Conservation (phyloP, 2,329 filamentous ascomycete species). For the Aspergillus sp. region DNA sequence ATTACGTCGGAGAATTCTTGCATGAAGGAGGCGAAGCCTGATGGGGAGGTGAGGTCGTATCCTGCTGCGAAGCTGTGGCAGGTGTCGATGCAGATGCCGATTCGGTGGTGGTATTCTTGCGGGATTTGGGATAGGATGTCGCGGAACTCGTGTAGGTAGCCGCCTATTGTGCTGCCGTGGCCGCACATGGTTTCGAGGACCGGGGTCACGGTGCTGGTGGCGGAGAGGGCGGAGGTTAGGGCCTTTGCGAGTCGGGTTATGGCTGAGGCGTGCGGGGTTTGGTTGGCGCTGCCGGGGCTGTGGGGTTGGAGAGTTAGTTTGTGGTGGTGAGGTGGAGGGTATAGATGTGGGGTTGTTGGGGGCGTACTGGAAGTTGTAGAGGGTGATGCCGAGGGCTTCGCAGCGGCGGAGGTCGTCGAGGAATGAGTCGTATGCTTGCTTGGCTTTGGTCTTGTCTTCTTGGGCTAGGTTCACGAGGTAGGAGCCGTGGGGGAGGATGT, state of each 20-base stretch:
- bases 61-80: slow-evolving; percentile 95
- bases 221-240: slow-evolving; percentile 78
- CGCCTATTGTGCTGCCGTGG: slow-evolving; percentile 81
- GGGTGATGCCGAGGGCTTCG: slow-evolving; percentile 76
- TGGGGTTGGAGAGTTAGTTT: not conserved
- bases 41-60: slow-evolving; percentile 79
- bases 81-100: slow-evolving; percentile 95
- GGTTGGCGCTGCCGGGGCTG: slow-evolving; percentile 75
- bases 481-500: slow-evolving; percentile 87
- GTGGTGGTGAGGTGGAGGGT: not conserved
- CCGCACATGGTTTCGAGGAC: slow-evolving; percentile 96
- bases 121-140: slow-evolving; percentile 76
- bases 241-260: slow-evolving; percentile 77
- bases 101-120: slow-evolving; percentile 72
- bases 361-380: slow-evolving; percentile 90
- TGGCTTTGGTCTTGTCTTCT: slow-evolving; percentile 73
- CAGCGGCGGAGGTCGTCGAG: slow-evolving; percentile 85
- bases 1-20: slow-evolving; percentile 74
- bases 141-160: slow-evolving; percentile 79
- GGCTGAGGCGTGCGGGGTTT: slow-evolving; percentile 66
- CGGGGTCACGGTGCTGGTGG: slow-evolving; percentile 74
- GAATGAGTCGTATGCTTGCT: slow-evolving; percentile 83
- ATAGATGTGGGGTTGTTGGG: not conserved
- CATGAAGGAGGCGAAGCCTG: slow-evolving; percentile 72
- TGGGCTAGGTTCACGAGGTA: slow-evolving; percentile 97